Base-by-base conservation (phyloP, 768 basidiomycete species). In the Megacollybia marginata region DNA sequence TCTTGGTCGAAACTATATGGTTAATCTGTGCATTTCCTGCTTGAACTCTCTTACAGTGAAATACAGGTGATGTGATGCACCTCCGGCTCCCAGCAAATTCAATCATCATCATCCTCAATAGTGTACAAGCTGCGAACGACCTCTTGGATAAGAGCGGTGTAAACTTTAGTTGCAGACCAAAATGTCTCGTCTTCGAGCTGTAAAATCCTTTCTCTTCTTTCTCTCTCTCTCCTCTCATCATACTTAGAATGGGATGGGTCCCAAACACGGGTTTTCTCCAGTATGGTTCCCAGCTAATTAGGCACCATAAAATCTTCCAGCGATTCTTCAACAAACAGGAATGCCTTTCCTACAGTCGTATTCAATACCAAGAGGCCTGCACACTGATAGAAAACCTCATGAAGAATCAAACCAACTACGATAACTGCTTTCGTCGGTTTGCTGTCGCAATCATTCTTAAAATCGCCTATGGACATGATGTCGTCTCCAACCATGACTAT, bases 131-230 rank as follows among this genome's bases (percentile, higher is more conserved):
- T n/a, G n/a, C n/a, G n/a, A n/a, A n/a, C n/a, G n/a, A n/a, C n/a
- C n/a, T n/a, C n/a, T n/a, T n/a, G n/a, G n/a, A n/a, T n/a, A n/a
- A 65, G 42, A 57, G 70, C 33, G 65, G 66, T 16, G 42, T 55
- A 15, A 70, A 67, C 18, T 76, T 74, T 49, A 62, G 59, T 28
- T 62, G 64, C 43, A 58, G 67, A n/a, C 62, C 65, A 13, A 28
- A 31, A 33, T 54, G 62, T 15, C 49, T 54, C 28, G 52, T 65
- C 33, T 47, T 49, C 46, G 61, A 64, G 43, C 32, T 57, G 57
- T 59, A 31, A 10, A 55, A 53, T 8, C 18, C 23, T 15, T 4
- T 16, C 31, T 16, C 43, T 8, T 44, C 33, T 32, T 3, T 18
- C 18, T 13, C 28, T 18, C 33, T 12, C n/a, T 8, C 40, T 46